Percentiles rank a stretch among this genome's conserved stretches.
Conservation (phyloP, 768 basidiomycete species). For the Rhodotorula kratochvilovae region DNA sequence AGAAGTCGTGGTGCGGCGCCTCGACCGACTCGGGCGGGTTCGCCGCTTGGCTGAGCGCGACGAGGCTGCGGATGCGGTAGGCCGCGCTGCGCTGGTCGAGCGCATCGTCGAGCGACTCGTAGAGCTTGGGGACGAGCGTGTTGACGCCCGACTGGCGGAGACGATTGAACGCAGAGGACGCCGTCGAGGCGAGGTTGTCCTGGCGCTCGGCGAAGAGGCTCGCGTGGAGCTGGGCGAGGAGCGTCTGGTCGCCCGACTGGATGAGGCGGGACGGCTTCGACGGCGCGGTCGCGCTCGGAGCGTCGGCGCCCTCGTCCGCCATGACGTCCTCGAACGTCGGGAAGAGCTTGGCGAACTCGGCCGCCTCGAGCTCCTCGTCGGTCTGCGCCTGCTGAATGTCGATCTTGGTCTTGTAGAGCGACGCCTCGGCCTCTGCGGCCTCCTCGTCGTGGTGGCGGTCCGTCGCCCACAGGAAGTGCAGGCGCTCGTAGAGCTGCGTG, state of each 20-base stretch:
- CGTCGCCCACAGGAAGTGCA: slow-evolving; percentile 74
- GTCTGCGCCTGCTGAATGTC: slow-evolving; percentile 56
- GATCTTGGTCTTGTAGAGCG: slow-evolving; percentile 68
- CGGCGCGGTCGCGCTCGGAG: not conserved
- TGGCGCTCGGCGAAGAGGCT: slow-evolving; percentile 13
- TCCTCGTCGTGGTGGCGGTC: slow-evolving; percentile 68
- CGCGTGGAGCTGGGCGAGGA: slow-evolving; percentile 27
- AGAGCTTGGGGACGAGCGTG: slow-evolving; percentile 26
- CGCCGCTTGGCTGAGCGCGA: slow-evolving; percentile 19
- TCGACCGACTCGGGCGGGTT: slow-evolving; percentile 33
- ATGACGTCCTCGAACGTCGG: slow-evolving; percentile 62
- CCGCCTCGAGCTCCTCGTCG: slow-evolving; percentile 73
- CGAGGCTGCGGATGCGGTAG: slow-evolving; percentile 37
- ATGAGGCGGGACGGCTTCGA: slow-evolving; percentile 22
- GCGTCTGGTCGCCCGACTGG: slow-evolving; percentile 21
- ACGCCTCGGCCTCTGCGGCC: slow-evolving; percentile 60
- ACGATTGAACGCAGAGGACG: slow-evolving; percentile 10
- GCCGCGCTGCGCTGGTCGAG: slow-evolving; percentile 31
- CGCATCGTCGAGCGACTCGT: slow-evolving; percentile 25
- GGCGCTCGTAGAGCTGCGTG: slow-evolving; percentile 60
- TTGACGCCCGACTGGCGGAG: slow-evolving; percentile 18
- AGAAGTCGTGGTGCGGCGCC: slow-evolving; percentile 44
- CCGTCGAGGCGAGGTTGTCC: not conserved
- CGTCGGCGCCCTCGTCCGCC: not conserved
- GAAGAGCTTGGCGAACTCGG: slow-evolving; percentile 77